Evolutionary conservation across 192 early-diverging fungal genomes (phyloP).

Genomic region (Coemansia sp.): DNA sequence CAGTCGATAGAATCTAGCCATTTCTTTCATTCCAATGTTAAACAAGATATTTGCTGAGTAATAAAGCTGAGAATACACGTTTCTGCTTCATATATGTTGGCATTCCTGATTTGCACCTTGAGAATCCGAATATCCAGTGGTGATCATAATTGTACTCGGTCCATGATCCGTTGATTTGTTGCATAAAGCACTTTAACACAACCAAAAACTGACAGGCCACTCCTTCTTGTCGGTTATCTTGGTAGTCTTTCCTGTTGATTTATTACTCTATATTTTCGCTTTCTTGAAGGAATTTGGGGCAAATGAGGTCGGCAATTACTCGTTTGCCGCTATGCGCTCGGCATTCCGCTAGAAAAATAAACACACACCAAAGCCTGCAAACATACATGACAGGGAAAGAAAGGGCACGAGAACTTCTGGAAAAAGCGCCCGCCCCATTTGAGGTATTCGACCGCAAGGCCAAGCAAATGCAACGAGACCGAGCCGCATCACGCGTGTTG

Average conservation of each 20-base stretch:
- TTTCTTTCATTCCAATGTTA: no score
- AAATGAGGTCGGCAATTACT: conserved; percentile 3
- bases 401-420: conserved; percentile 42
- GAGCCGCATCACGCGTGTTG: conserved; percentile 60
- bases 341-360: background rate
- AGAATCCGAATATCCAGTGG: no score
- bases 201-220: no score
- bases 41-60: no score
- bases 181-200: no score
- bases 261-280: background rate
- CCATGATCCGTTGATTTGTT: no score
- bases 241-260: background rate
- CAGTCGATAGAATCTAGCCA: no score
- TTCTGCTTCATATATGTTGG: no score
- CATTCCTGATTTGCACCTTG: no score
- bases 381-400: conserved; percentile 29
- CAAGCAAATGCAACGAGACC: conserved; percentile 78
- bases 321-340: background rate
- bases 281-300: background rate
- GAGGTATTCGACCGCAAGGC: conserved; percentile 79
- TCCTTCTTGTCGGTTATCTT: no score
- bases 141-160: no score
- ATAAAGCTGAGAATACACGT: no score
- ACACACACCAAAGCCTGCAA: background rate
- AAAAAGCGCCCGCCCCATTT: conserved; percentile 43